Evolutionary conservation across 2,329 filamentous ascomycete genomes (phyloP), one percentile per base, ranked within the genome.

Genomic region (Sordariomycetes sp.): DNA sequence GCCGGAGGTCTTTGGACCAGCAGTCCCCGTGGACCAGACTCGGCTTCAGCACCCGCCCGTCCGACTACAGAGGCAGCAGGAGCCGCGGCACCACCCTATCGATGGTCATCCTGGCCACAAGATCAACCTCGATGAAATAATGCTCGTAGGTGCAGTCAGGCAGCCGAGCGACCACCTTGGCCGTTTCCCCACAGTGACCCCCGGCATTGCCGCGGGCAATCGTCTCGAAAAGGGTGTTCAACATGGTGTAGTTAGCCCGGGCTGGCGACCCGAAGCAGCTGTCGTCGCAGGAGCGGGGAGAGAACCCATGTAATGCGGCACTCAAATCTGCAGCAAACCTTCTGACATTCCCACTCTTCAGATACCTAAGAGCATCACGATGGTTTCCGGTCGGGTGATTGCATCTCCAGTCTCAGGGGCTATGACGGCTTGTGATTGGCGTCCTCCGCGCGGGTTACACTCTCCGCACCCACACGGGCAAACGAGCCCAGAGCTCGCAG

Each of bases 1-100:
- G 45, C n/a, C 45, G 45, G 10, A 50, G 53, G 22, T 45, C 36
- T 2, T 57, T 39, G 3, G 57, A 59, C 65, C 66, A 70, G 13
- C 65, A 57, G 52, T 69, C 65, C 0, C 68, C 68, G 35, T 70
- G 67, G 5, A 68, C 57, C 2, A 69, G 56, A 32, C 64, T 64
- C 4, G 68, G 66, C 57, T 67, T 66, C 32, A 69, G 62, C 4
- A 53, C 59, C 8, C 66, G 62, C 1, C 66, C 65, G 12, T 64
- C 60, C 10, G 60, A 57, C 59, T 68, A 62, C 7, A 71, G 59
- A 0, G 65, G 66, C 1, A 60, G 54, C 1, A 70, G 61, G 1
- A 69, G 62, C 12, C 65, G 60, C 12, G 64, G 66, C 1, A 68
- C 60, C 0, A 69, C 65, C 42, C 64, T 64, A 1, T 62, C 60